phyloP scores from a whole-genome alignment of 768 basidiomycete species.

The Boletales sp. region DNA sequence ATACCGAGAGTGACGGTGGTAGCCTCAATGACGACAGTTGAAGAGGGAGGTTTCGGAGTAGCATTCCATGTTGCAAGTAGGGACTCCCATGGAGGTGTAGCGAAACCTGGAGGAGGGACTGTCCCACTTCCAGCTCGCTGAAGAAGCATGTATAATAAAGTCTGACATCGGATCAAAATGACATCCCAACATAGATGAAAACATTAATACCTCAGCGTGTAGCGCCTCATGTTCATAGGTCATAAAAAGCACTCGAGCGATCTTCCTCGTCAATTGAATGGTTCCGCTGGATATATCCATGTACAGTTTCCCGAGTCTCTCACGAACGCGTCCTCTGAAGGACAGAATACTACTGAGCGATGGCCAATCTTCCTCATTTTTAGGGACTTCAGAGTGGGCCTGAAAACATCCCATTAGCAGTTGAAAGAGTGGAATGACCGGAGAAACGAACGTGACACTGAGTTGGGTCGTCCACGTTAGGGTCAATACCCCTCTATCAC shows the following conservation, averaged over 20 bases:
- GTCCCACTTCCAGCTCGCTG: slow-evolving; percentile 79
- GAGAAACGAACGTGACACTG: slow-evolving; percentile 68
- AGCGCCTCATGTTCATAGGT: slow-evolving; percentile 87
- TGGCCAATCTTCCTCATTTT: slow-evolving; percentile 84
- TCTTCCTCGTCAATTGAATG: slow-evolving; percentile 52
- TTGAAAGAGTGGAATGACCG: background rate
- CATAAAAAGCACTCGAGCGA: slow-evolving; percentile 85
- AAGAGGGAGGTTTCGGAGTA: slow-evolving; percentile 37
- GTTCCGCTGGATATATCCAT: slow-evolving; percentile 57
- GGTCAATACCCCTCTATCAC: slow-evolving; percentile 88
- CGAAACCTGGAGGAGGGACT: slow-evolving; percentile 72
- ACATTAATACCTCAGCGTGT: slow-evolving; percentile 64
- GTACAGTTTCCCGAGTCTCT: slow-evolving; percentile 71
- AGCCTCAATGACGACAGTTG: slow-evolving; percentile 56
- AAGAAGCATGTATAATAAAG: slow-evolving; percentile 90
- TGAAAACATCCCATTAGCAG: slow-evolving; percentile 29
- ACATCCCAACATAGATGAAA: background rate
- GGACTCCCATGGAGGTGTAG: slow-evolving; percentile 65
- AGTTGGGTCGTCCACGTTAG: slow-evolving; percentile 86
- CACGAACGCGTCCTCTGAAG: slow-evolving; percentile 76
- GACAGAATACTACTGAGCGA: slow-evolving; percentile 60
- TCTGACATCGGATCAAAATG: slow-evolving; percentile 36
- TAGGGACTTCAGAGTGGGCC: slow-evolving; percentile 88
- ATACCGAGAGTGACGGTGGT: slow-evolving; percentile 68
- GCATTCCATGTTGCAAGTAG: slow-evolving; percentile 47